Evolutionary conservation across 1,284 basidiomycete species (phyloP).

Genomic region (Rhodotorula sp.): DNA sequence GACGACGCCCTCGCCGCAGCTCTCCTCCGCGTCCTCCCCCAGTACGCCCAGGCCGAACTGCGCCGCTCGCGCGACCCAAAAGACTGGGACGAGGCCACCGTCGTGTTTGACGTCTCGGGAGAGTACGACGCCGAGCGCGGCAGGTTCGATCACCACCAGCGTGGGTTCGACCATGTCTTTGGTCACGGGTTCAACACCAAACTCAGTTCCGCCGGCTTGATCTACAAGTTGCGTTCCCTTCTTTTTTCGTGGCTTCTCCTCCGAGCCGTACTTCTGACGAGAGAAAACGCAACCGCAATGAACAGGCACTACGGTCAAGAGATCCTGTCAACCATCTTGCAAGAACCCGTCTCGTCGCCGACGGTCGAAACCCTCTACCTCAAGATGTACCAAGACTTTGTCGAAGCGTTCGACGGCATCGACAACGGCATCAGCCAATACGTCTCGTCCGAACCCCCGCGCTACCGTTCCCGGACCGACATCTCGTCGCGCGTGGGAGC

Average conservation of each 20-base stretch:
- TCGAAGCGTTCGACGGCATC: slow-evolving; percentile 78
- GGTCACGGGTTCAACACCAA: slow-evolving; percentile 77
- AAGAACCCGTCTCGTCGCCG: slow-evolving; percentile 58
- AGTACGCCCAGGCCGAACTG: slow-evolving; percentile 72
- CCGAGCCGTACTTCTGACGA: background rate
- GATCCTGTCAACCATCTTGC: slow-evolving; percentile 68
- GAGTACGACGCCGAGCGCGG: slow-evolving; percentile 76
- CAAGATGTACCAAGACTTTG: slow-evolving; percentile 69
- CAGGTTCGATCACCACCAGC: background rate
- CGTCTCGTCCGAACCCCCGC: slow-evolving; percentile 42
- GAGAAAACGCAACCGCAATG: too few species aligned
- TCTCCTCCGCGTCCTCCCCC: slow-evolving; percentile 73
- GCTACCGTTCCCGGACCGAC: slow-evolving; percentile 74
- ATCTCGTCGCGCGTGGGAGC: slow-evolving; percentile 71
- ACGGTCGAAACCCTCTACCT: slow-evolving; percentile 75
- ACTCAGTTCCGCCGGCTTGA: slow-evolving; percentile 84
- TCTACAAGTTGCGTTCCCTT: slow-evolving; percentile 74
- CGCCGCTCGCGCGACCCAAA: slow-evolving; percentile 78
- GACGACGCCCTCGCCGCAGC: slow-evolving; percentile 95
- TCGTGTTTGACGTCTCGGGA: slow-evolving; percentile 97
- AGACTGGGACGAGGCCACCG: slow-evolving; percentile 77
- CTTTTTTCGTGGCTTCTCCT: background rate
- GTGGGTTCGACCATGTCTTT: slow-evolving; percentile 88
- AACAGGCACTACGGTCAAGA: slow-evolving; percentile 88
- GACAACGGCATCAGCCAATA: slow-evolving; percentile 85